A percentile compares a stretch with the other conserved stretches of the same genome.
phyloP scores from a whole-genome alignment of 169 alveolate species.

The Neospora caninum region DNA sequence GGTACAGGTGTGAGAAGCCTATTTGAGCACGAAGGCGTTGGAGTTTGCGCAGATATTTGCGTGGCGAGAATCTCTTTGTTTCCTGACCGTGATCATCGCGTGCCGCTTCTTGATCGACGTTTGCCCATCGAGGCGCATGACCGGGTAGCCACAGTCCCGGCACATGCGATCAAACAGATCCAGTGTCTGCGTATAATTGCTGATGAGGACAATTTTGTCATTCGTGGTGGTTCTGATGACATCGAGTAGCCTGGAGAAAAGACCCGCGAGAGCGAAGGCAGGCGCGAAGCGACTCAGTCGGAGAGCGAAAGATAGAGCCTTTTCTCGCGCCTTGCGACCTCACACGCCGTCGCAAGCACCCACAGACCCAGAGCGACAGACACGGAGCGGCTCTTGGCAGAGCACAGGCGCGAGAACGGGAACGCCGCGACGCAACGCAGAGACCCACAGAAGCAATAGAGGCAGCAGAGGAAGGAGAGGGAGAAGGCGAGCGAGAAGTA shows the following conservation, averaged over 20 bases:
- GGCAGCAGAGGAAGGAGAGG: background rate
- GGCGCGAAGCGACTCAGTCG: background rate
- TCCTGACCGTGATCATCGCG: constrained; percentile 81
- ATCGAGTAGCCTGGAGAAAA: constrained; percentile 46
- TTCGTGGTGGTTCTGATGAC: constrained; percentile 75
- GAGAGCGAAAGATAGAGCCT: background rate
- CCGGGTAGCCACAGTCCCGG: constrained; percentile 84
- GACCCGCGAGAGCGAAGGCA: background rate
- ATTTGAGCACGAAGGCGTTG: no score
- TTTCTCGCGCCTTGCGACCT: no score
- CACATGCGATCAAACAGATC: constrained; percentile 88
- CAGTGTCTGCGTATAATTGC: constrained; percentile 91
- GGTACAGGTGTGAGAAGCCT: no score
- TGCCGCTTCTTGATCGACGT: constrained; percentile 86
- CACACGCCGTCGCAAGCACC: no score
- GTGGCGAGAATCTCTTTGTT: no score
- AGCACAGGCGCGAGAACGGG: no score
- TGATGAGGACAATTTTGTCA: constrained; percentile 91
- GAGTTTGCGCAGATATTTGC: no score
- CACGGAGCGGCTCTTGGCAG: no score
- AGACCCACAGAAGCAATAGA: no score
- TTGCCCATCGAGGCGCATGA: constrained; percentile 91
- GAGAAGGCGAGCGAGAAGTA: background rate
- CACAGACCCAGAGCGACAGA: no score
- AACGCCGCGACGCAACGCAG: no score